Percentiles rank a stretch among this genome's conserved stretches.
These are phyloP conservation scores for Crithidia sp. DNA, from an alignment of 208 protist species.

Conservation along the genomic window DNA sequence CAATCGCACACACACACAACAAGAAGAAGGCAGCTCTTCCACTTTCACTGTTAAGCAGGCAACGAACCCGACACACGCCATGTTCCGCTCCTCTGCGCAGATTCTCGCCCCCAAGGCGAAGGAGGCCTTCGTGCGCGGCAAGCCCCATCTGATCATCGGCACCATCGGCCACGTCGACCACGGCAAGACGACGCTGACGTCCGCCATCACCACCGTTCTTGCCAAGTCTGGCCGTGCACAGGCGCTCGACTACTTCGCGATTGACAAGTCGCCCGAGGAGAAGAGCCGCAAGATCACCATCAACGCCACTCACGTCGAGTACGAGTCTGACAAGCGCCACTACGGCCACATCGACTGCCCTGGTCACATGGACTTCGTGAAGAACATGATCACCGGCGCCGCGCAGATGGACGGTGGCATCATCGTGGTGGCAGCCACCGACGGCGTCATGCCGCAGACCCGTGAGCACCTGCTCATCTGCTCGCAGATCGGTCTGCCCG, in stretches of 20 bases:
- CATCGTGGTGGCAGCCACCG: slow-evolving; percentile 92
- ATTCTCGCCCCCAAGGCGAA: slow-evolving; percentile 47
- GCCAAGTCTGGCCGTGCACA: slow-evolving; percentile 83
- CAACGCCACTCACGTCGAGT: slow-evolving; percentile 98
- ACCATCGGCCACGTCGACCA: slow-evolving; percentile 99
- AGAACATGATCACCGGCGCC: slow-evolving; percentile 99
- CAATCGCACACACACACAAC: neutral
- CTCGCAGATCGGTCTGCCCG: slow-evolving; percentile 96
- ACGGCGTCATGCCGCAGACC: slow-evolving; percentile 99
- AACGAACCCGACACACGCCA: neutral
- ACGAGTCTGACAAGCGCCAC: slow-evolving; percentile 98
- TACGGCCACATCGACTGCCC: slow-evolving; percentile 99
- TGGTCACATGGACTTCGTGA: slow-evolving; percentile 99
- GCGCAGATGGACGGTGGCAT: slow-evolving; percentile 96
- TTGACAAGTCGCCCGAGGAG: slow-evolving; percentile 99
- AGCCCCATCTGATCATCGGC: slow-evolving; percentile 98
- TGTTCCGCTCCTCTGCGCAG: slow-evolving; percentile 43
- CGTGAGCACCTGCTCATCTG: slow-evolving; percentile 99
- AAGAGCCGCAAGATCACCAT: slow-evolving; percentile 99
- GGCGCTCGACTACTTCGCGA: slow-evolving; percentile 96
- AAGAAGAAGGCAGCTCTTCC: neutral
- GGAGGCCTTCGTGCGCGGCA: slow-evolving; percentile 93
- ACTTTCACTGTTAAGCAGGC: neutral
- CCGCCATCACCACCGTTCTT: slow-evolving; percentile 97
- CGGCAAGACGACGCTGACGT: slow-evolving; percentile 99